Base-by-base conservation (phyloP, 192 early-diverging fungal genomes). In the Podila minutissima region DNA sequence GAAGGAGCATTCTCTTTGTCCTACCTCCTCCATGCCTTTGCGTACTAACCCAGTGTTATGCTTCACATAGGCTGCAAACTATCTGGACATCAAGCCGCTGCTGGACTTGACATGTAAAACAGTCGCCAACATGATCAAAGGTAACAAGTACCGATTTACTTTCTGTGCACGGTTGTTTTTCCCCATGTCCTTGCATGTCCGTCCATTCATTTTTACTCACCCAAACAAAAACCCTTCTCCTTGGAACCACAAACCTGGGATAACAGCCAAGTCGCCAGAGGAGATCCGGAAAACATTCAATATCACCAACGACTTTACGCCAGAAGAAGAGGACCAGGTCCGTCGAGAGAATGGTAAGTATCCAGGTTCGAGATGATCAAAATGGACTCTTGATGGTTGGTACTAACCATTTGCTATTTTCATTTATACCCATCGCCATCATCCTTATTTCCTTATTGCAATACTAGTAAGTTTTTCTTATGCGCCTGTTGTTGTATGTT, bases 41-140 rank as follows among this genome's bases (percentile, higher is more conserved):
- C 50, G 4, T 19, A 20, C 49, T 17, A 48, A 20, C 26, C 22
- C n/a, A 29, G 32, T 33, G 31, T 53, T 15, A 10, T 55, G 5
- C 10, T 61, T 62, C 24, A 37, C 33, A 22, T 66, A 81, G 77
- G 94, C 94, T 46, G 91, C 95, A 49, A 95, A 96, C 78, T 94
- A 95, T 83, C 87, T 99, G 67, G 98, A 98, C 83, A 98, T 98
- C 74, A 98, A 97, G 84, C 94, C 95, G 17, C 89, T 99, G 58
- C 87, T 99, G 57, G 97, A 99, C 85, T 88, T 99, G 62, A 95
- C 96, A 10, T 99, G 98, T 89, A 98, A 98, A 88, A 96, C 96
- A 5, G 95, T 98, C 51, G 98, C 98, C 63, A 98, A 97, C 81
- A 95, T 97, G 95, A 94, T 99, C 84, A 95, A 95, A 83, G 95